phyloP scores from a whole-genome alignment of 495 filamentous ascomycete genomes.

The Penicillium arizonense region DNA sequence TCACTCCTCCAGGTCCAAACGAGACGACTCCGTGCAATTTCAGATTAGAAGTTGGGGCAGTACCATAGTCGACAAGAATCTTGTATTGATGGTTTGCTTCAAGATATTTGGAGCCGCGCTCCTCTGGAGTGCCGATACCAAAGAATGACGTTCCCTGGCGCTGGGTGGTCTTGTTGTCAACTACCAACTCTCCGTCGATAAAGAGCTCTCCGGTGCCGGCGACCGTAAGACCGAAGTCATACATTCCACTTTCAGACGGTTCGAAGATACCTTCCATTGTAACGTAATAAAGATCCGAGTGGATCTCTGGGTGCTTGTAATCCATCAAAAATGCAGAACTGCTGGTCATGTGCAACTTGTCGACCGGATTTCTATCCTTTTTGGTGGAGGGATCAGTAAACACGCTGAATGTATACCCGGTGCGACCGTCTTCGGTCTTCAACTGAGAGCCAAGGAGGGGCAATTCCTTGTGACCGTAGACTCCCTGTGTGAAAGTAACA shows the following conservation, averaged over 20 bases:
- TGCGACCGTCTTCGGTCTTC: constrained; percentile 37
- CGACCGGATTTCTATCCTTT: constrained; percentile 39
- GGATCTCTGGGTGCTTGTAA: constrained; percentile 53
- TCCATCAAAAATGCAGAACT: constrained; percentile 57
- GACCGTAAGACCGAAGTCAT: constrained; percentile 72
- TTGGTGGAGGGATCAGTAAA: constrained; percentile 51
- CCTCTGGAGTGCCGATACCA: constrained; percentile 55
- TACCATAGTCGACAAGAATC: constrained; percentile 57
- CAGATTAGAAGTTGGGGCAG: constrained; percentile 54
- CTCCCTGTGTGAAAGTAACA: constrained; percentile 44
- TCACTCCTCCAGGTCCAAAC: constrained; percentile 65
- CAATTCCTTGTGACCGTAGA: constrained; percentile 56
- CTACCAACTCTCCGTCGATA: constrained; percentile 62
- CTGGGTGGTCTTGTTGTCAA: constrained; percentile 61
- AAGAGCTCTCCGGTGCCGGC: constrained; percentile 66
- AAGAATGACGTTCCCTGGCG: constrained; percentile 56
- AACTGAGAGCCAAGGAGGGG: constrained; percentile 49
- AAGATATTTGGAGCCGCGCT: constrained; percentile 48
- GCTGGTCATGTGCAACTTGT: constrained; percentile 48
- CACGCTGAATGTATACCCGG: constrained; percentile 54
- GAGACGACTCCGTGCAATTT: constrained; percentile 41
- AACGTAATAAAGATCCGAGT: constrained; percentile 49
- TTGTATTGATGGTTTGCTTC: constrained; percentile 55
- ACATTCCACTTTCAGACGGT: constrained; percentile 56
- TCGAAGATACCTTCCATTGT: constrained; percentile 54